Conservation (phyloP, 768 basidiomycete genomes). For the Tulasnella sp. region DNA sequence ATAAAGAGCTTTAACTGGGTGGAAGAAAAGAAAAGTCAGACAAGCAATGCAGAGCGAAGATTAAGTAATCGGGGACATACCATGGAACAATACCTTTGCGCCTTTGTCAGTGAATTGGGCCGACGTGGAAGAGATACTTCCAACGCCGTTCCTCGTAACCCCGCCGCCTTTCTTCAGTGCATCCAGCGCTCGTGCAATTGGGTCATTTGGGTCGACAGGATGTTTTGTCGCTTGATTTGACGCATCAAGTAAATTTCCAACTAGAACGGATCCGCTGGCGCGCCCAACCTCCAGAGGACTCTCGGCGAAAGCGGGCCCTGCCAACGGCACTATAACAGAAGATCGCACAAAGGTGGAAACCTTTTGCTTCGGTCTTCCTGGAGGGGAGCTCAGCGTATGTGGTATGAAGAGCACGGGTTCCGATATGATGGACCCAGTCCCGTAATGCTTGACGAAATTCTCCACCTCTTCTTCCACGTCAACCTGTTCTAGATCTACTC, state of each 20-base stretch:
- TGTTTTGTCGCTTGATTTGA: no score
- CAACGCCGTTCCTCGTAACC: no score
- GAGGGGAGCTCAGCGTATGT: constrained; percentile 56
- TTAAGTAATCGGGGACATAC: no score
- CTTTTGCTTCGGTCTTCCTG: constrained; percentile 56
- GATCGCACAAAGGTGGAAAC: constrained; percentile 57
- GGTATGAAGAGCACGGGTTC: constrained; percentile 83
- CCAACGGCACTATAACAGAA: constrained; percentile 45
- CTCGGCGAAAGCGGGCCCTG: no score
- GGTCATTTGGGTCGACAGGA: no score
- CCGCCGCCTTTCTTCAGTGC: no score
- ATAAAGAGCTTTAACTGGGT: constrained; percentile 82
- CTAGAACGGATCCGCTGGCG: constrained; percentile 43
- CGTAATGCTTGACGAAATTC: constrained; percentile 84
- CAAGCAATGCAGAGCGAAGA: not conserved
- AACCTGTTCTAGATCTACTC: constrained; percentile 83
- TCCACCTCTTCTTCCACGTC: constrained; percentile 88
- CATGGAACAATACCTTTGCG: no score
- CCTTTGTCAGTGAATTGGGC: no score
- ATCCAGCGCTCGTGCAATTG: no score
- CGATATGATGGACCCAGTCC: constrained; percentile 85
- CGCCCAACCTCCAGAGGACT: no score
- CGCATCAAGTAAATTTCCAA: no score
- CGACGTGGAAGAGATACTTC: no score
- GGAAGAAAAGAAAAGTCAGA: not conserved